Base-by-base conservation (phyloP, 2,329 filamentous ascomycete genomes). In the Aspergillus ustus region DNA sequence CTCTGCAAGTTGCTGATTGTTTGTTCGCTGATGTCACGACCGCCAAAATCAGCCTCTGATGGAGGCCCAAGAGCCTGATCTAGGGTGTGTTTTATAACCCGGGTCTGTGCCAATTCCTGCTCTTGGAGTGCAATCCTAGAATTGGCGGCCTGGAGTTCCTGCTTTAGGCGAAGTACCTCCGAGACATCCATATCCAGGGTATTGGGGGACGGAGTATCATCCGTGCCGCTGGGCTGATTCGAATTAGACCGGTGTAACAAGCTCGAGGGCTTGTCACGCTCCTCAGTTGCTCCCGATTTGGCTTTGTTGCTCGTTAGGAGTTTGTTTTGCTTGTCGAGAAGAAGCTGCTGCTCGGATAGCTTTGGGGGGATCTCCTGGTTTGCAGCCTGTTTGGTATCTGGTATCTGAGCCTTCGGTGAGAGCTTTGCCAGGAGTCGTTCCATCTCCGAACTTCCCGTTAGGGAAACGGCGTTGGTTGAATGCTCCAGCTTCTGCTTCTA, bases 321-420 rank as follows among this genome's bases (percentile, higher is more conserved):
- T 60, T 85, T 81, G 63, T 84, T 85, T 71, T 90, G 87, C 74
- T 86, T 83, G 54, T 81, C 81, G 53, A 89, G 76, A n/a, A 82
- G 74, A 48, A 80, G 80, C 70, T 89, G 86, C 70, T 92, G 89
- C 74, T 93, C 88, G n/a, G 87, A 86, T 52, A 94, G 83, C 72
- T 89, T 90, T 59, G 89, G 86, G 66, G 93, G 80, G 55, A 93
- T 68, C 13, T 72, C 71, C 49, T 71, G 62, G 31, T 69, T 68
- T 13, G 60, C 57, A 28, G 62, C 53, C 40, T 63, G 31, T 44
- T 67, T 66, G 40, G 31, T 52, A 37, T 54, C 57, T 48, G 66
- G 62, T 17, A 61, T 49, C 28, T 69, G 67, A 37, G 75, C 68
- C 63, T 77, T 76, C 34, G 78, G 75, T 20, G 77, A 75, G 44